These are phyloP conservation scores for Thalassiosira gravida DNA, from an alignment of 352 stramenopile species.

Conservation along the genomic window DNA sequence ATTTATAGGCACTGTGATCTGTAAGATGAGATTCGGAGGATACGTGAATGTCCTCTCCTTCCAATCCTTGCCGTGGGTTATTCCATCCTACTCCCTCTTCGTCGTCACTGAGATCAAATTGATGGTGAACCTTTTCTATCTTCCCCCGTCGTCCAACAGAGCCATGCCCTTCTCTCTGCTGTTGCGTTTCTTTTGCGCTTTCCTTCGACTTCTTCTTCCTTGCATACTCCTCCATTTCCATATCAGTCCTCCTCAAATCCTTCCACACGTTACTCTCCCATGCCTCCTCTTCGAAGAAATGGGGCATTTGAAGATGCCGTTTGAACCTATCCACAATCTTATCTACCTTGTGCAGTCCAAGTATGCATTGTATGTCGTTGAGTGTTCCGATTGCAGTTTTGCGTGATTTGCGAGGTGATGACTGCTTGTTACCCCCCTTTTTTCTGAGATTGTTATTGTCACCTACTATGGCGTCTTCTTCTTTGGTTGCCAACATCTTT, in stretches of 20 bases:
- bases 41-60: slow-evolving; percentile 22
- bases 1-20: slow-evolving; percentile 35
- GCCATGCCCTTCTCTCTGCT: slow-evolving; percentile 9
- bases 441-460: slow-evolving; percentile 7
- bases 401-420: slow-evolving; percentile 12
- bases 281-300: slow-evolving; percentile 52
- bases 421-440: slow-evolving; percentile 2
- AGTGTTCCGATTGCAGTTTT: slow-evolving; percentile 48
- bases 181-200: slow-evolving; percentile 9
- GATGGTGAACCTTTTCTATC: slow-evolving; percentile 7
- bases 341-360: slow-evolving; percentile 55
- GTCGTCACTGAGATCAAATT: slow-evolving; percentile 32
- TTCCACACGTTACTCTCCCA: slow-evolving; percentile 31
- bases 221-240: slow-evolving; percentile 37
- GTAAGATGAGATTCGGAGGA: slow-evolving; percentile 13
- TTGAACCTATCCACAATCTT: slow-evolving; percentile 62
- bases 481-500: slow-evolving; percentile 40
- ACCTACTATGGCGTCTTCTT: slow-evolving; percentile 1
- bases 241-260: slow-evolving; percentile 46
- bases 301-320: slow-evolving; percentile 49
- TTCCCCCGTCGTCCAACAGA: too few species aligned
- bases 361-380: slow-evolving; percentile 52
- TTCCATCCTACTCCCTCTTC: too few species aligned
- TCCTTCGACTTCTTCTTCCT: slow-evolving; percentile 21
- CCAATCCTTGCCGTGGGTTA: slow-evolving; percentile 11